Base-by-base conservation (phyloP, 2,329 filamentous ascomycete species). In the Davidsoniella australis region DNA sequence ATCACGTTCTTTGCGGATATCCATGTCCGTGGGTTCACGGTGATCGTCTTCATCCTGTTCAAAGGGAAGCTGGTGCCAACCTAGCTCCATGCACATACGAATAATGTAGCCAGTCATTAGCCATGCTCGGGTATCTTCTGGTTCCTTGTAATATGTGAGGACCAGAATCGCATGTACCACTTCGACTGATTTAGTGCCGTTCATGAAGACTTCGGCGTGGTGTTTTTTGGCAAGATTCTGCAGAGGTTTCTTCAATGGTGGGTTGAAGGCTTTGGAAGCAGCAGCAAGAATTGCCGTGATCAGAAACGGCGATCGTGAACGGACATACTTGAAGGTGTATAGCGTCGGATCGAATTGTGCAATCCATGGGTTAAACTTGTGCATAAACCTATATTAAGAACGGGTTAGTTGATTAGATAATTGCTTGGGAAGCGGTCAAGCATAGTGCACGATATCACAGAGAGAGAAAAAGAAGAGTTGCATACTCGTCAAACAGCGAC, bases 131-230 rank as follows among this genome's bases (percentile, higher is more conserved):
- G 60, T 64, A 50, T 68, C 65, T 6, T 63, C 60, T 2, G 63
- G 62, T 39, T 66, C 63, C 54, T 67, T 68, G 63, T 64, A 67
- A 53, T 66, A 66, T 2, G 64, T 67, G 5, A 64, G 50, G 7
- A 64, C 54, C n/a, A 64, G 55, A 7, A 66, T 61, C 0, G 61
- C 64, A 50, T 67, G 65, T 1, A 63, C 62, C 5, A 60, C 60
- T 46, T 67, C 65, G 2, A 58, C 56, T 0, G 64, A 67, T 42
- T 66, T 66, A 1, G 51, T 54, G 14, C 63, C 64, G 2, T 55
- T 54, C 2, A 57, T 54, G 39, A 67, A 62, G 9, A 54, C 56
- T 7, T 61, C 54, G 5, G 56, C 52, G 7, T 63, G 56, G 3
- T 63, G 50, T 17, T 55, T 54, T 41, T 66, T 63, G 50, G 45